Evolutionary conservation across 176 grass and related monocot genomes (phyloP), one percentile per base, ranked within the genome.

Genomic region (Ensete glaucum): DNA sequence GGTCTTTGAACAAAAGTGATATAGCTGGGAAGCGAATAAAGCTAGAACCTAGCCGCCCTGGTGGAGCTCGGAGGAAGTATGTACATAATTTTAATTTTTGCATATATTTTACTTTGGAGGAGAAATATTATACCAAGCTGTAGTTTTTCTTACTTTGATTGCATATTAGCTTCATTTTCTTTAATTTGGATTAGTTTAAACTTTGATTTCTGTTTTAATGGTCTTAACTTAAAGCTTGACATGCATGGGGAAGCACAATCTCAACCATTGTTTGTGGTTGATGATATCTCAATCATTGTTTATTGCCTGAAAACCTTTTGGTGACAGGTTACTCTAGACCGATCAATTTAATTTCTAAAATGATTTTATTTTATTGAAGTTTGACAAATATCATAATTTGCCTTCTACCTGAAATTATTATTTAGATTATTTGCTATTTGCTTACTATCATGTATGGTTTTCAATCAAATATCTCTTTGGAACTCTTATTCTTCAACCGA

Each of bases 21-120:
- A 87, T 87, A 69, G 85, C 78, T 55, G 81, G 85, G 34, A 87
- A 87, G 57, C 73, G 81, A 64, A 82, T 87, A 79, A 87, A 87
- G 62, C 64, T 87, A 63, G 85, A 87, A 73, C 81, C 81, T 74
- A 87, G 85, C 26, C 78, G 78, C 25, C 85, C 85, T 56, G 81
- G 85, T 84, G 85, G 85, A 71, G 78, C 85, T 80, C 85, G 85
- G 62, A 78, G 85, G 77, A 87, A 79, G 81, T 87, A 49, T 69
- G 23, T 63, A 27, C 1, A 2, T 50, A 9, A 9, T 70, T 70
- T 70, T 49, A 20, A 10, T 20, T 50, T 17, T 20, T 70, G 3
- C 15, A 50, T 70, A 11, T 70, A 51, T 52, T 34, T 50, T 50
- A 14, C 17, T 69, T 49, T 69, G 17, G 10, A 15, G 17, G 24